Percentiles rank a stretch among this genome's conserved stretches.
phyloP scores from a whole-genome alignment of 2,329 filamentous ascomycete genomes.

The Stachybotrys chartarum region DNA sequence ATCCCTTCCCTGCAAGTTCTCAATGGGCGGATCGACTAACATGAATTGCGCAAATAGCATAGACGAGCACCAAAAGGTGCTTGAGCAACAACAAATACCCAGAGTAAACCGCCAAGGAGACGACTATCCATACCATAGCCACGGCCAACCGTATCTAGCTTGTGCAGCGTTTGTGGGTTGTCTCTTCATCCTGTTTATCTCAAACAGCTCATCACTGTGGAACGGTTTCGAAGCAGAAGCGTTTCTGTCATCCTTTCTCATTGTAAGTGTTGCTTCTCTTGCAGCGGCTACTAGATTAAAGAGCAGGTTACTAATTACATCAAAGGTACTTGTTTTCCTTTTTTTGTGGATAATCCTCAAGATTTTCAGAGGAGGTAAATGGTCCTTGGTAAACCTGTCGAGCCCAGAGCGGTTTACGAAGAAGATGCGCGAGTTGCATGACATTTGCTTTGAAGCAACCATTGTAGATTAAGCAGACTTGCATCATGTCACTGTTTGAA shows the following conservation, averaged over 20 bases:
- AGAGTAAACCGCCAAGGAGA: constrained; percentile 13
- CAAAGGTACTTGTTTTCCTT: constrained; percentile 2
- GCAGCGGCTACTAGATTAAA: neutral
- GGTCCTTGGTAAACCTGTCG: constrained; percentile 2
- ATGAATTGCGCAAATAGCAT: neutral
- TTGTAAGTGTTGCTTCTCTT: constrained; percentile 18
- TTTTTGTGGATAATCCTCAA: constrained; percentile 2
- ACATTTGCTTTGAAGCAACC: constrained; percentile 1
- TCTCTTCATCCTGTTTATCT: constrained; percentile 23
- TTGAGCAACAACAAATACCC: constrained; percentile 12
- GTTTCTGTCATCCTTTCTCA: constrained; percentile 30
- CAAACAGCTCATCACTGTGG: constrained; percentile 27
- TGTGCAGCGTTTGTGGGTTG: constrained; percentile 27
- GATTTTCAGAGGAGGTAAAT: constrained; percentile 3
- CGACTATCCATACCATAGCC: constrained; percentile 30
- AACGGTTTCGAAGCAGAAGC: constrained; percentile 22
- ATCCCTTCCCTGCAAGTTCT: neutral
- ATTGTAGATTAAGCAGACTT: neutral
- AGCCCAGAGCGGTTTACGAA: constrained; percentile 1
- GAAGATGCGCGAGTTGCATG: constrained; percentile 4
- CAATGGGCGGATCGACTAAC: constrained; percentile 9
- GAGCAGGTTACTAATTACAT: neutral
- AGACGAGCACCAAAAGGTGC: constrained; percentile 10
- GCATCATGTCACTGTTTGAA: no score
- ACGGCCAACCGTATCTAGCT: constrained; percentile 27